Evolutionary conservation across 2,329 filamentous ascomycete species (phyloP).

Genomic region (Ascocoryne sarcoides): DNA sequence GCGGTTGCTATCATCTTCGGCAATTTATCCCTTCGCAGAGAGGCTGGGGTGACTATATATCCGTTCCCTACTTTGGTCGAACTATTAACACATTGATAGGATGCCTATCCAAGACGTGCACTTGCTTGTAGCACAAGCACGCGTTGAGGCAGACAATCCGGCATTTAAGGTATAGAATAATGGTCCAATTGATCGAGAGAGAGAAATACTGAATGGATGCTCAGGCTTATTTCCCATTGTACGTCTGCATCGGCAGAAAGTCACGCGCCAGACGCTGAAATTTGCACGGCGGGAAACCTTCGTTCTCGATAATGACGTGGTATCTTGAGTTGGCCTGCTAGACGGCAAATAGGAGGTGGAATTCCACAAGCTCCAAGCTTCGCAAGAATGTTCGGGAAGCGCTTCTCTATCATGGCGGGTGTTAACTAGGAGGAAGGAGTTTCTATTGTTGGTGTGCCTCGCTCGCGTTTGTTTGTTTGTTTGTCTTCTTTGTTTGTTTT

Average conservation of each 20-base stretch:
- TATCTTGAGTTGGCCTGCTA: too few species aligned
- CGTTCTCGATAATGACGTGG: too few species aligned
- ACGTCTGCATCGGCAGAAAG: slow-evolving; percentile 55
- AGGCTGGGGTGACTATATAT: slow-evolving; percentile 15
- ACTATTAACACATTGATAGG: slow-evolving; percentile 28
- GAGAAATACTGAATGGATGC: slow-evolving; percentile 6
- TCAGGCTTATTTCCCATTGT: slow-evolving; percentile 53
- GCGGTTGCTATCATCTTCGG: slow-evolving; percentile 44
- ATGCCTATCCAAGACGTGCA: slow-evolving; percentile 51
- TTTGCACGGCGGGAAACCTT: too few species aligned
- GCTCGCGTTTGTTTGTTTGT: too few species aligned
- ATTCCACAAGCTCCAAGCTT: too few species aligned
- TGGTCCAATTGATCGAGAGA: neutral
- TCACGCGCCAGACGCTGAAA: slow-evolving; percentile 30
- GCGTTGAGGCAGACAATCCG: slow-evolving; percentile 43
- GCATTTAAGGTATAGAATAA: slow-evolving; percentile 43
- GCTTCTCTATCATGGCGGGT: too few species aligned
- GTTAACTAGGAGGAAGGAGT: too few species aligned
- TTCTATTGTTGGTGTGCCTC: too few species aligned
- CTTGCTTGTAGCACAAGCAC: slow-evolving; percentile 46
- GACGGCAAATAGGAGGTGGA: too few species aligned
- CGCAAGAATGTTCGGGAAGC: too few species aligned
- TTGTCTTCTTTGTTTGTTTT: too few species aligned
- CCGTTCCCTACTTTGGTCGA: neutral
- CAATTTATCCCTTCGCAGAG: slow-evolving; percentile 45